Base-by-base conservation (phyloP, 2,329 filamentous ascomycete species). In the Tolypocladium tropicale region DNA sequence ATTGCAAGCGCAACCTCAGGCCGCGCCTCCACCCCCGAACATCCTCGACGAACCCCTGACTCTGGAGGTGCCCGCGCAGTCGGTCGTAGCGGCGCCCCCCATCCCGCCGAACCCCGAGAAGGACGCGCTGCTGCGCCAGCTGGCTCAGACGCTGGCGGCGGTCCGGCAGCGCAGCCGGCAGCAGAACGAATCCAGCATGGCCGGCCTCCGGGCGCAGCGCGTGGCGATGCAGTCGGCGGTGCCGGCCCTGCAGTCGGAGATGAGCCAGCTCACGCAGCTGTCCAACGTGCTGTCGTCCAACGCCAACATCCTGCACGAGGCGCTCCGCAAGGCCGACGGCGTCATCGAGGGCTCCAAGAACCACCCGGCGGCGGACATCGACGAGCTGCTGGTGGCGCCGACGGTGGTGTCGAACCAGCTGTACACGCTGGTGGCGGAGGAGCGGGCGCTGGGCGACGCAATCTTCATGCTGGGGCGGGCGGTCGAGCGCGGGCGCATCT, bases 81-180 rank as follows among this genome's bases (percentile, higher is more conserved):
- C 76, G 0, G 74, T 78, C 25, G 68, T 84, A 9, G 79, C 86
- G 6, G 83, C 90, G 1, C 93, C 94, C 0, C 92, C 93, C 0
- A 90, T 96, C 34, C 93, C 94, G 0, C 92, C 91, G 0, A 99
- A 99, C 65, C 94, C 94, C 0, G 90, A 97, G 72, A 96, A 96
- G 68, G 91, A 97, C 70, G 86, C 88, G 23, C 81, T 97, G 18
- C 79, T 96, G 3, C 80, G 81, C 54, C 88, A 91, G 49, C 80
- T 97, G 33, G 90, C 86, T 37, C 77, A 80, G 56, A 82, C 85
- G 0, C 76, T 97, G 3, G 78, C 84, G 55, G 75, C 81, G 41
- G 85, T 89, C 59, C 84, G 92, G 18, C 83, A 85, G 59, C 80
- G 81, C 52, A 86, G 84, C 54, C 80, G 88, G 51, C 72, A 80